A percentile compares a stretch with the other conserved stretches of the same genome.
These are phyloP conservation scores for Cydonia oblonga DNA, from an alignment of 331 rosid genomes.

Conservation along the genomic window DNA sequence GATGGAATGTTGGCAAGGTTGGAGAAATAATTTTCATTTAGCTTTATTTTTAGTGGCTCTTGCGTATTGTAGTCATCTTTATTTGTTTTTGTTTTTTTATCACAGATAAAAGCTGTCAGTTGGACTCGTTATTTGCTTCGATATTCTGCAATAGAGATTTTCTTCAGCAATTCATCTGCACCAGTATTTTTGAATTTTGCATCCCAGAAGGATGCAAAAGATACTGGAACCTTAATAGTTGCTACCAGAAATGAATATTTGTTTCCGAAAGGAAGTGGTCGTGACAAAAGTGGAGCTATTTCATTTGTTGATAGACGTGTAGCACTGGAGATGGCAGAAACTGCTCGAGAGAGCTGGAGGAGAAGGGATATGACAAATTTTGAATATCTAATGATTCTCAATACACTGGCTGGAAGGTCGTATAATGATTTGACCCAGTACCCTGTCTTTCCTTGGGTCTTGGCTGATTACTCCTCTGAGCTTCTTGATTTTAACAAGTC, in stretches of 20 bases:
- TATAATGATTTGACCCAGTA: constrained; percentile 92
- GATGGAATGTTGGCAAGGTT: constrained; percentile 93
- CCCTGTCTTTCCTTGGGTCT: constrained; percentile 95
- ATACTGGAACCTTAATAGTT: constrained; percentile 77
- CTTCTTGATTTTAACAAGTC: constrained; percentile 89
- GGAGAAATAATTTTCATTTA: constrained; percentile 19
- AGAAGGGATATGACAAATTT: constrained; percentile 90
- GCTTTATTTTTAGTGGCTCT: not conserved
- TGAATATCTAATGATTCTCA: constrained; percentile 89
- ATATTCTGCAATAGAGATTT: constrained; percentile 85
- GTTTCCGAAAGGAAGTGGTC: constrained; percentile 73
- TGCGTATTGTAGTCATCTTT: constrained; percentile 11
- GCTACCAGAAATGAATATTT: constrained; percentile 68
- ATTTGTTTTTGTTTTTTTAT: constrained; percentile 11
- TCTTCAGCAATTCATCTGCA: constrained; percentile 83
- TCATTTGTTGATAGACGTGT: constrained; percentile 78
- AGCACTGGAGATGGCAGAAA: constrained; percentile 86
- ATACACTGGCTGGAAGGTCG: constrained; percentile 90
- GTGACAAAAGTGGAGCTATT: constrained; percentile 71
- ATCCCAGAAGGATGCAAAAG: constrained; percentile 83
- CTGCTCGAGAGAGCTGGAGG: constrained; percentile 88
- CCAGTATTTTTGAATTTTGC: constrained; percentile 85
- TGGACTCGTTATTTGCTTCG: constrained; percentile 95
- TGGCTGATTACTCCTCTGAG: constrained; percentile 93
- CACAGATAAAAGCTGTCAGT: constrained; percentile 76